phyloP scores from a whole-genome alignment of 441 rosid genomes.

The Gossypium davidsonii region DNA sequence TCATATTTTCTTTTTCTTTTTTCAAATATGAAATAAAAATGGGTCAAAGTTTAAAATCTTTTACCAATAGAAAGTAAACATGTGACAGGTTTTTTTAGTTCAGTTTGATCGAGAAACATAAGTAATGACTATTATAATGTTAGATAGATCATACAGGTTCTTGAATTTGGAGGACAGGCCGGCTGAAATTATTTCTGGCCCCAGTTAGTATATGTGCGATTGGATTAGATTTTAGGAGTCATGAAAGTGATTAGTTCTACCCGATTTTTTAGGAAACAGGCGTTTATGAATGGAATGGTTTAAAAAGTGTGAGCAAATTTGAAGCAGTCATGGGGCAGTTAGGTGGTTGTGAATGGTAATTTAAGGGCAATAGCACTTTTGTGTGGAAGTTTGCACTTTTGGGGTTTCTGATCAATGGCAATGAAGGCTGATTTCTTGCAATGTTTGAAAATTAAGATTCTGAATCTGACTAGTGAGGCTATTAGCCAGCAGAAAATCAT shows the following conservation, averaged over 20 bases:
- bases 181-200: not conserved
- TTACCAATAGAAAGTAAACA: not conserved
- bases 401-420: not conserved
- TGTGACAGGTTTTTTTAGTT: not conserved
- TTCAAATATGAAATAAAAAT: not conserved
- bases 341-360: not conserved
- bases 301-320: not conserved
- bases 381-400: not conserved
- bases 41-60: not conserved
- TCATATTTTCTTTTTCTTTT: not conserved
- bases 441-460: not conserved
- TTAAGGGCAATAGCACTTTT: not conserved
- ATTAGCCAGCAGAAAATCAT: constrained; percentile 7
- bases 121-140: not conserved
- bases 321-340: not conserved
- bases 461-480: not conserved
- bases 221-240: not conserved
- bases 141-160: not conserved
- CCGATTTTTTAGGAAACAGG: not conserved
- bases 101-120: not conserved
- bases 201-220: not conserved
- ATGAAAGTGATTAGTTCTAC: not conserved
- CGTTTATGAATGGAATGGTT: not conserved
- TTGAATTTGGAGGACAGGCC: not conserved
- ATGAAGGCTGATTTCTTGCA: not conserved